Base-by-base conservation (phyloP, 169 alveolate species). In the Plasmodium sp. region DNA sequence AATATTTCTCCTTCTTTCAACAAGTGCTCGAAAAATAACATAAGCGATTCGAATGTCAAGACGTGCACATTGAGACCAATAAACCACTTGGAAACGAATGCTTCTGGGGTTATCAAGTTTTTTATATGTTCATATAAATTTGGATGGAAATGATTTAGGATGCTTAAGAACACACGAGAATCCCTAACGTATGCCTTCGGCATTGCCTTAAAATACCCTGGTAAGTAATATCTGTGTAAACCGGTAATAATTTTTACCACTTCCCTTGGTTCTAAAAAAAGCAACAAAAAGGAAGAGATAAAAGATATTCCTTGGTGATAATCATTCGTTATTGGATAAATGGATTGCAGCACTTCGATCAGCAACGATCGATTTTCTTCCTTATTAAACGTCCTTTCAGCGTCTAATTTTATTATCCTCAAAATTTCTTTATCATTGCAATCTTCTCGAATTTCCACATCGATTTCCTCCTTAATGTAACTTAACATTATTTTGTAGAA, bases 261-360 rank as follows among this genome's bases (percentile, higher is more conserved):
- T 31, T 96, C 98, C 51, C 73, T 56, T 73, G 97, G 84, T 54
- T 91, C 72, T 88, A 96, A 58, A 74, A 93, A 96, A 77, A 96
- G 90, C 71, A 96, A 93, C 27, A 96, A 86, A 81, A 95, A 95
- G 22, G 98, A 97, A 16, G 96, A 93, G 16, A 96, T 94, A 48
- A 96, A 96, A 33, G 97, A 97, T 71, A 96, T 95, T 16, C 98
- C 98, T 93, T 96, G 98, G 93, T 96, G 98, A 91, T 96, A 96
- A 92, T 96, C 97, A 54, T 97, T 97, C 51, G 95, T 82, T 73
- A 93, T 93, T 45, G 92, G 94, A 90, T 84, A 96, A 41, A 95
- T 96, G 27, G 86, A 74, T 31, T 88, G 93, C 41, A 96, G 83
- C 34, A 82, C 96, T 41, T 88, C 75, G 41, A 92, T 93, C 43